A percentile compares a stretch with the other conserved stretches of the same genome.
Evolutionary conservation across 108 stramenopile species (phyloP).

Genomic region (Skeletonema grethae): DNA sequence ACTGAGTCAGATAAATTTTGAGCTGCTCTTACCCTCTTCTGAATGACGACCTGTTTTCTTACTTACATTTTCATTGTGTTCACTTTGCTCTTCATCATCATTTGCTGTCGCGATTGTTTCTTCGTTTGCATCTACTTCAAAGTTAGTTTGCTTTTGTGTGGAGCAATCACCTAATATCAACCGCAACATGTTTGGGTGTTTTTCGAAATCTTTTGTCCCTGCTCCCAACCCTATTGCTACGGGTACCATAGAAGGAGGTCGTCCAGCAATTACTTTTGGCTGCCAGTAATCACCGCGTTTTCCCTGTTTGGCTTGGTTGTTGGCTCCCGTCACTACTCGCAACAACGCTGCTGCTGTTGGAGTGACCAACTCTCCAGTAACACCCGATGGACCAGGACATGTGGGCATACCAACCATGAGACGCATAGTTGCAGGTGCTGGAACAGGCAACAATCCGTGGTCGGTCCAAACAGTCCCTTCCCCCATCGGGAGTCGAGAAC

Average conservation of each 20-base stretch:
- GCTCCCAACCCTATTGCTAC: constrained; percentile 84
- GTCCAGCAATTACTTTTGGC: constrained; percentile 43
- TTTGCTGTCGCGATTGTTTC: not conserved
- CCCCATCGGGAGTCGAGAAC: constrained; percentile 82
- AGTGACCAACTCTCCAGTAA: constrained; percentile 89
- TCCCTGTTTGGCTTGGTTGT: not conserved
- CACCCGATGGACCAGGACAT: constrained; percentile 79
- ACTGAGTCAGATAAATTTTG: not conserved
- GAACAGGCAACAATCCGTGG: constrained; percentile 93
- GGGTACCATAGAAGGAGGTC: constrained; percentile 77
- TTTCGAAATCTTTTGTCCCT: constrained; percentile 90
- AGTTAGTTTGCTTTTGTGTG: not conserved
- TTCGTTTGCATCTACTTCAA: not conserved
- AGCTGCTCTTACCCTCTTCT: constrained; percentile 31
- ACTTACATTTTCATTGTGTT: constrained; percentile 25
- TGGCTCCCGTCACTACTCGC: constrained; percentile 61
- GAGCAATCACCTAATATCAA: constrained; percentile 72
- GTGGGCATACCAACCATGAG: constrained; percentile 87
- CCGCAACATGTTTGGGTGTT: constrained; percentile 90
- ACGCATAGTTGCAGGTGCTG: constrained; percentile 89
- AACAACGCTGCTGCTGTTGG: constrained; percentile 92
- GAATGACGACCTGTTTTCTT: not conserved
- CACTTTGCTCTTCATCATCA: not conserved
- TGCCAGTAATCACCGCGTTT: constrained; percentile 9
- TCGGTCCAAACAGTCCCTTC: constrained; percentile 91